Evolutionary conservation across 139 green algal genomes (phyloP).

Genomic region (Chlorella sorokiniana): DNA sequence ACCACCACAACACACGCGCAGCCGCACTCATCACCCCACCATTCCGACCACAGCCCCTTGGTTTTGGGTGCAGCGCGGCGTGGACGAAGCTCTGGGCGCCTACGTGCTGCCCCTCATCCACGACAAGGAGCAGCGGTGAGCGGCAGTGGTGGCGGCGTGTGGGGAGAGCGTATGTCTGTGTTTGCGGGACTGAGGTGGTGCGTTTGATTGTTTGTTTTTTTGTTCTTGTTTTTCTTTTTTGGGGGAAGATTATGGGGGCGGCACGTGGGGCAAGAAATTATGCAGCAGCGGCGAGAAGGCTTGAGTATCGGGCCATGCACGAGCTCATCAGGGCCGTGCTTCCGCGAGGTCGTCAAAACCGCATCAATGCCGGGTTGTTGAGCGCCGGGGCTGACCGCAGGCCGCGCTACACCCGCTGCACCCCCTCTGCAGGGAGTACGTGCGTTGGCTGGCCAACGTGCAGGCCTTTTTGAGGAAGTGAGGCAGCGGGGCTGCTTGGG

Average conservation of each 20-base stretch:
- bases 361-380: no score
- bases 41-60: background rate
- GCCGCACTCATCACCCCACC: background rate
- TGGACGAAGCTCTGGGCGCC: constrained; percentile 58
- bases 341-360: no score
- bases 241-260: no score
- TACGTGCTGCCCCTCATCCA: constrained; percentile 71
- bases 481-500: background rate
- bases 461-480: constrained; percentile 52
- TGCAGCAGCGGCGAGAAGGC: no score
- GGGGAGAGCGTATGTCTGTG: background rate
- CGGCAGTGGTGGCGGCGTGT: no score
- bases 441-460: constrained; percentile 69
- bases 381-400: no score
- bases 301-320: no score
- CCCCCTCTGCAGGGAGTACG: constrained; percentile 62
- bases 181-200: background rate
- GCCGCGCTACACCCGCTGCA: no score
- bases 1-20: no score
- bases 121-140: constrained; percentile 76
- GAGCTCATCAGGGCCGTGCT: no score
- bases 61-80: constrained; percentile 51
- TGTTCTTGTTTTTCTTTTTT: background rate
- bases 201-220: background rate
- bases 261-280: no score